Conservation (phyloP, 805 yeast genomes). For the Pichia insulana region DNA sequence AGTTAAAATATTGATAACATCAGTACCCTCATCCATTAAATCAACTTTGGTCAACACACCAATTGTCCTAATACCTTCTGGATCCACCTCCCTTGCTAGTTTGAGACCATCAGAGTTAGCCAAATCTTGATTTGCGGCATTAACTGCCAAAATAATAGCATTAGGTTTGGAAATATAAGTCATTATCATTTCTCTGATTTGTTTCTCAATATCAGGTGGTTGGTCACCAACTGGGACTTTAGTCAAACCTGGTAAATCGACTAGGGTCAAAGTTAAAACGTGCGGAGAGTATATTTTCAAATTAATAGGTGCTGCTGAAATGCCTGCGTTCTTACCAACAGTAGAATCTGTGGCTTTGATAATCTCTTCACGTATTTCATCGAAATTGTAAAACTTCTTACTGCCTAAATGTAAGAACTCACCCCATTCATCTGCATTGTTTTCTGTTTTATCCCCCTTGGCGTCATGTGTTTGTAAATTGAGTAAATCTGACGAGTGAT, state of each 20-base stretch:
- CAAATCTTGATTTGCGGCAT: slow-evolving; percentile 93
- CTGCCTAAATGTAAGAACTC: slow-evolving; percentile 92
- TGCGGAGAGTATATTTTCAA: slow-evolving; percentile 89
- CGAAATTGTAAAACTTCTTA: slow-evolving; percentile 78
- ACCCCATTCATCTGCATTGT: slow-evolving; percentile 89
- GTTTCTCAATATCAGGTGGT: slow-evolving; percentile 93
- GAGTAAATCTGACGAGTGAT: slow-evolving; percentile 31
- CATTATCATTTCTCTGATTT: slow-evolving; percentile 86
- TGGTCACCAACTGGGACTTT: slow-evolving; percentile 99
- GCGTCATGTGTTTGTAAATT: slow-evolving; percentile 37
- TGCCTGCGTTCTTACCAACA: slow-evolving; percentile 79
- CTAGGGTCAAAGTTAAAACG: slow-evolving; percentile 86
- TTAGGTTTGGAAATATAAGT: slow-evolving; percentile 93
- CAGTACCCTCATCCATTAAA: slow-evolving; percentile 96
- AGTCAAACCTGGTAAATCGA: slow-evolving; percentile 94
- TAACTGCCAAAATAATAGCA: slow-evolving; percentile 88
- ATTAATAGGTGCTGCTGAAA: slow-evolving; percentile 87
- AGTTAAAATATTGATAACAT: slow-evolving; percentile 89
- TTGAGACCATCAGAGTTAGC: slow-evolving; percentile 96
- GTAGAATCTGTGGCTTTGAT: slow-evolving; percentile 84
- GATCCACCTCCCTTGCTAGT: slow-evolving; percentile 95
- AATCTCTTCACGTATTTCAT: slow-evolving; percentile 83
- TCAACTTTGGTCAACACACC: slow-evolving; percentile 96
- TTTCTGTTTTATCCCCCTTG: slow-evolving; percentile 49
- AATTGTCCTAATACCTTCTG: slow-evolving; percentile 90